Evolutionary conservation across 2,329 filamentous ascomycete genomes (phyloP), one percentile per base, ranked within the genome.

Genomic region (Aureobasidium sp.): DNA sequence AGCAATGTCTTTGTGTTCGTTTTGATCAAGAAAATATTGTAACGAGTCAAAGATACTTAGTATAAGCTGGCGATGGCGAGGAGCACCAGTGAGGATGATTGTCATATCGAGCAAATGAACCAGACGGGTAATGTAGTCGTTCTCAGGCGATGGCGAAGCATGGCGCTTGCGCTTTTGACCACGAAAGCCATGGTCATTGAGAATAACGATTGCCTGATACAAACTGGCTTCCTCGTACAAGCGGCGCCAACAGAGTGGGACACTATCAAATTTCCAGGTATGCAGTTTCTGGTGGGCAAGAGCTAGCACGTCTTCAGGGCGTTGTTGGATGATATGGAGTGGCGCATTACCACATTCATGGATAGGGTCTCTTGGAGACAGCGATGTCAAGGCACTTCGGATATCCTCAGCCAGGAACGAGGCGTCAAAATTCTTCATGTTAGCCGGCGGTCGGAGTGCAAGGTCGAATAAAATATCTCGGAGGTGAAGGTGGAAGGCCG

Each of bases 91-190:
- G 60, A 91, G 82, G 50, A 96, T 90, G 48, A 95, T 74, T 0
- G 88, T 87, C 72, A 86, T 85, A 68, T 97, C 92, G 1, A 97
- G 79, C 1, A 81, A 75, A 59, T 81, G 80, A 37, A 96, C 82
- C 1, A 88, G 78, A 1, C 79, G 72, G 37, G 83, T 79, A 4
- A 91, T 70, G 74, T 79, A 84, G 36, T 75, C 68, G 13, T 47
- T 48, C 3, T 44, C 47, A 26, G 37, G 26, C 3, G 34, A 8
- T 17, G 64, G 53, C 41, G 62, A 62, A 3, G 64, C 59, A 9
- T 61, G 15, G 7, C 55, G 58, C 29, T 63, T 46, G 66, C 69
- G 70, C 72, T 71, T 47, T 39, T 57, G 57, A 39, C 36, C 50
- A 23, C 46, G 34, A 9, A 23, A 15, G 6, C 23, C 34, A 12